These are phyloP conservation scores for Prillingera fragicola DNA, from an alignment of 1,284 basidiomycete genomes.

Conservation along the genomic window DNA sequence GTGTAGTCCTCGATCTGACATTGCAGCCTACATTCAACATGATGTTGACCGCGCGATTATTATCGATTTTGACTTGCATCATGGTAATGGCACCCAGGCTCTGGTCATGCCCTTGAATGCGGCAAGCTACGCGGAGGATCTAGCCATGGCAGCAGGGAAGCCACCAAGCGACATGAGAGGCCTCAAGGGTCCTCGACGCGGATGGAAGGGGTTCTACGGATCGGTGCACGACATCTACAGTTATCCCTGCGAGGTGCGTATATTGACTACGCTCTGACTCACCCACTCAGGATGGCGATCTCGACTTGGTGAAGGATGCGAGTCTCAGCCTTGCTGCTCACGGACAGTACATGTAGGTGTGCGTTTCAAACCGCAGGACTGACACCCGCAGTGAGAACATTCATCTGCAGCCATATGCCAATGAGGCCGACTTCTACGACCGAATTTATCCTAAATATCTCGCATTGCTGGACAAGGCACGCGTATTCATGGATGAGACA, in stretches of 20 bases:
- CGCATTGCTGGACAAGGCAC: conserved; percentile 65
- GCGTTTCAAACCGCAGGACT: conserved; percentile 14
- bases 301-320: conserved; percentile 72
- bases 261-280: too few relatives aligned
- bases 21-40: conserved; percentile 69
- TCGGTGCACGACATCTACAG: conserved; percentile 83
- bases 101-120: conserved; percentile 89
- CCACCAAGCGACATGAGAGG: conserved; percentile 35
- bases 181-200: conserved; percentile 48
- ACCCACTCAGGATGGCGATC: conserved; percentile 68
- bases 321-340: conserved; percentile 75
- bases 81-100: conserved; percentile 90
- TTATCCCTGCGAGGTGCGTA: conserved; percentile 78
- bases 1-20: not conserved
- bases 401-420: conserved; percentile 71
- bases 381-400: conserved; percentile 61
- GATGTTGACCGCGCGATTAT: conserved; percentile 74
- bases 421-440: conserved; percentile 71
- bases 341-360: conserved; percentile 68
- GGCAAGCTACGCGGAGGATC: conserved; percentile 64
- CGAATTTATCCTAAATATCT: conserved; percentile 68
- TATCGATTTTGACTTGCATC: conserved; percentile 91
- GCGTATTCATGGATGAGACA: conserved; percentile 65
- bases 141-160: conserved; percentile 53
- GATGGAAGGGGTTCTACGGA: conserved; percentile 75